Evolutionary conservation across 140 eudicot species (phyloP).

Genomic region (Erigeron philadelphicus): DNA sequence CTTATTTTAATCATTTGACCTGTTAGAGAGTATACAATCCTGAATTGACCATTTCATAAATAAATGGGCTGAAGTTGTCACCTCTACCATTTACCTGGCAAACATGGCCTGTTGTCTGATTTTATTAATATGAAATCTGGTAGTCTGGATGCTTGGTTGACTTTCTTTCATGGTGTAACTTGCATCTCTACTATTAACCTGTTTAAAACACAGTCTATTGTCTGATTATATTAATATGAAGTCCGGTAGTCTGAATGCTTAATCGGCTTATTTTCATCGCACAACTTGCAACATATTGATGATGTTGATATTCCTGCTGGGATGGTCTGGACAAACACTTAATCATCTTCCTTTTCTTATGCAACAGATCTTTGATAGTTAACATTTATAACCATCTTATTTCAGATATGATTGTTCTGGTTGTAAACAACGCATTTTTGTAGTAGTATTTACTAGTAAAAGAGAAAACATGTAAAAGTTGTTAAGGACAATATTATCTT

Average conservation of each 20-base stretch:
- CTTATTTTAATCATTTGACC: background rate
- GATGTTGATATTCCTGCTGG: background rate
- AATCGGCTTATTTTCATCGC: background rate
- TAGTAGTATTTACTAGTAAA: background rate
- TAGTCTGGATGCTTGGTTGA: background rate
- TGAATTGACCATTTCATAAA: background rate
- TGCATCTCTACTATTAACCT: background rate
- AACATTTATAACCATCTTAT: background rate
- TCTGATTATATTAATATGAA: background rate
- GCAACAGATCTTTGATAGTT: background rate
- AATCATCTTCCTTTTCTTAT: background rate
- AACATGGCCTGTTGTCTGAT: background rate
- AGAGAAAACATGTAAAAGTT: background rate
- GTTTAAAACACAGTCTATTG: background rate
- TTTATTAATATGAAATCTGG: background rate
- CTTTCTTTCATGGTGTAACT: background rate
- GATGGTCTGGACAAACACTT: background rate
- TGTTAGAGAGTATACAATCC: background rate
- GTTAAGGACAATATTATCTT: background rate
- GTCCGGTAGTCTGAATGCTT: background rate
- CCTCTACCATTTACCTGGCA: background rate
- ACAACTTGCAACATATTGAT: background rate
- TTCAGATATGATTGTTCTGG: background rate
- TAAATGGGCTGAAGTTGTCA: background rate
- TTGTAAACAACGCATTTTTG: background rate